These are phyloP conservation scores for Mycena kentingensis DNA, from an alignment of 768 basidiomycete genomes.

Conservation along the genomic window DNA sequence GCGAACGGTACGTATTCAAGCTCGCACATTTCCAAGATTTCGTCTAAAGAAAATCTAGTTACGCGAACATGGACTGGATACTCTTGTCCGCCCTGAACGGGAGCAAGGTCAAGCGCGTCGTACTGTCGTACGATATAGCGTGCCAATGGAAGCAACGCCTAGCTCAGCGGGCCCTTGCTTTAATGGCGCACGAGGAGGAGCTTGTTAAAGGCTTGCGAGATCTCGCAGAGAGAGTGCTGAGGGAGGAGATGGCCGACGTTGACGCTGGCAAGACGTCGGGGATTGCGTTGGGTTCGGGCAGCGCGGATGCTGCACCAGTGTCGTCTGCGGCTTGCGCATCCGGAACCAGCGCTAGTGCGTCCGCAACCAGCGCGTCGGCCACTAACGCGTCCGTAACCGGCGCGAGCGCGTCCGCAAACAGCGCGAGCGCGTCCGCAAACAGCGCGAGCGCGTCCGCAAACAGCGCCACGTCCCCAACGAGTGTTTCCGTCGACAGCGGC, in stretches of 20 bases:
- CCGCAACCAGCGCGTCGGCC: no score
- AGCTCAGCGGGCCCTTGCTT: conserved; percentile 5
- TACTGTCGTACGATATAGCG: conserved; percentile 28
- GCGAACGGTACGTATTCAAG: conserved; percentile 26
- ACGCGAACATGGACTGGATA: conserved; percentile 29
- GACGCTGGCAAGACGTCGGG: no score
- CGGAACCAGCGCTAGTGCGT: no score
- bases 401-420: no score
- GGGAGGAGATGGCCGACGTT: conserved; percentile 32
- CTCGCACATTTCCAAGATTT: background rate
- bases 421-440: no score
- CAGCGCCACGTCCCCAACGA: no score
- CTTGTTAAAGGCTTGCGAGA: background rate
- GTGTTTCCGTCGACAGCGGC: no score
- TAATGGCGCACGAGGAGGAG: background rate
- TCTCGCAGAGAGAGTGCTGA: conserved; percentile 14
- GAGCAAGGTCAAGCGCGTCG: background rate
- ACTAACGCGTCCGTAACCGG: no score
- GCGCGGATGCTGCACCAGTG: no score
- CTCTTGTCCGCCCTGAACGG: conserved; percentile 16
- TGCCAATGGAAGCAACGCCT: conserved; percentile 25
- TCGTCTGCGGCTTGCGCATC: no score
- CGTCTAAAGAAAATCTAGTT: conserved; percentile 5
- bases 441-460: no score
- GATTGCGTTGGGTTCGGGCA: no score